A percentile compares a stretch with the other conserved stretches of the same genome.
These are phyloP conservation scores for Aspergillus biplanus DNA, from an alignment of 495 filamentous ascomycete genomes.

Conservation along the genomic window DNA sequence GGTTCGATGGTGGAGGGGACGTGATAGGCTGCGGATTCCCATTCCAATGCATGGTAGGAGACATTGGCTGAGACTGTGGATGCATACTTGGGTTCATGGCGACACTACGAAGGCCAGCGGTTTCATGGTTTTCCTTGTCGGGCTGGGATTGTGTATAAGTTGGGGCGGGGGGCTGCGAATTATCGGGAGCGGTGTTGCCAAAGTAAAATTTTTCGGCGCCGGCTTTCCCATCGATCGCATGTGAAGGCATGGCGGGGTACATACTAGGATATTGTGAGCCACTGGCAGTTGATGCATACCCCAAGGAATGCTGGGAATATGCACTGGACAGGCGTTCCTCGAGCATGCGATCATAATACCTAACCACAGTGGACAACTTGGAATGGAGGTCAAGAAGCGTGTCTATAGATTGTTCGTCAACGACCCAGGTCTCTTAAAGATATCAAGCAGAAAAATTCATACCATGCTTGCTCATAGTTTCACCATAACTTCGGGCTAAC, in stretches of 20 bases:
- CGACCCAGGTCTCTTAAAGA: conserved; percentile 1
- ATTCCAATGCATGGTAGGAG: conserved; percentile 34
- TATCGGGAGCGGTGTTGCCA: conserved; percentile 60
- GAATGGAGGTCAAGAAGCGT: conserved; percentile 92
- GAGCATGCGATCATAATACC: conserved; percentile 98
- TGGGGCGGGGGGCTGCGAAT: conserved; percentile 27
- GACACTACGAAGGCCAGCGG: conserved; percentile 14
- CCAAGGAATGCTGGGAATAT: conserved; percentile 76
- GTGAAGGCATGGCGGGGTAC: conserved; percentile 67
- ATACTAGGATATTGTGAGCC: conserved; percentile 61
- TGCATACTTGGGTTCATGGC: conserved; percentile 34
- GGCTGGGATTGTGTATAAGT: conserved; percentile 54
- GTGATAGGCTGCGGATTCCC: conserved; percentile 30
- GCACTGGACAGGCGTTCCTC: conserved; percentile 93
- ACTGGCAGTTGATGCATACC: conserved; percentile 49
- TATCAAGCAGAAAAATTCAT: conserved; percentile 33
- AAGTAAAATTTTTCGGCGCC: conserved; percentile 83
- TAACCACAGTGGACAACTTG: conserved; percentile 93
- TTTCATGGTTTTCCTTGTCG: conserved; percentile 28
- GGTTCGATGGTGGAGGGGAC: conserved; percentile 29
- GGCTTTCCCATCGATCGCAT: conserved; percentile 48
- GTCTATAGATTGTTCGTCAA: conserved; percentile 54
- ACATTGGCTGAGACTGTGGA: conserved; percentile 31
- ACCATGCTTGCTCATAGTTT: conserved; percentile 99
- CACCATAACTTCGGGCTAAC: conserved; percentile 92